These are phyloP conservation scores for Picochlorum sp. DNA, from an alignment of 139 green algal genomes.

Conservation along the genomic window DNA sequence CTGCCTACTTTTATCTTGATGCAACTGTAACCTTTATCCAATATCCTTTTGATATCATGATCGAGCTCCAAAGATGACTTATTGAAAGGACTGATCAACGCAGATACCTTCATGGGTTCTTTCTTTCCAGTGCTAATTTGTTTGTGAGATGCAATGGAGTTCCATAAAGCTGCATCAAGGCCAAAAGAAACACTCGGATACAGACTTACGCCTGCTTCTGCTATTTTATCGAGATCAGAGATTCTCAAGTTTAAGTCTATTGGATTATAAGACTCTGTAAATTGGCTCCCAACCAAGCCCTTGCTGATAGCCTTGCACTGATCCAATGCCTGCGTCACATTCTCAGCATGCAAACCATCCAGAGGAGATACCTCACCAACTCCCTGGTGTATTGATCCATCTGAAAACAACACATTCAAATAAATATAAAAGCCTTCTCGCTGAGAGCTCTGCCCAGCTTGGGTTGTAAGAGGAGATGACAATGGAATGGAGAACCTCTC, in stretches of 20 bases:
- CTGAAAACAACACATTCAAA: not conserved
- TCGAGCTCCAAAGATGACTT: not conserved
- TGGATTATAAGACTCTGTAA: not conserved
- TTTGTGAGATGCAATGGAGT: not conserved
- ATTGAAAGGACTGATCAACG: not conserved
- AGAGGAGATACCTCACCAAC: constrained; percentile 67
- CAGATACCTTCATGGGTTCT: not conserved
- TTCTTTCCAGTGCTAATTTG: not conserved
- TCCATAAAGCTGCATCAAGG: not conserved
- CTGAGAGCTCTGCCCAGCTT: not conserved
- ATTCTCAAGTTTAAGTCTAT: not conserved
- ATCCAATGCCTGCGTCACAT: constrained; percentile 35
- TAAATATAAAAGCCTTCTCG: not conserved
- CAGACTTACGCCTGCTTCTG: not conserved
- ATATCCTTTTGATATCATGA: too few relatives aligned
- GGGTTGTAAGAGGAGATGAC: not conserved
- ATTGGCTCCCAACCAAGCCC: not conserved
- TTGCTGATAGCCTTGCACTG: constrained; percentile 36
- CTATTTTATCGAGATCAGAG: not conserved
- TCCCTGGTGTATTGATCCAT: not conserved
- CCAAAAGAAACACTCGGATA: not conserved
- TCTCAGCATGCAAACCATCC: constrained; percentile 75
- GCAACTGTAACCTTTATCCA: constrained; percentile 26
- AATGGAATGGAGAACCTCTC: not conserved
- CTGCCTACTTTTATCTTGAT: constrained; percentile 87